A percentile compares a stretch with the other conserved stretches of the same genome.
phyloP scores from a whole-genome alignment of 352 stramenopile genomes.

The Phytophthora brassicae region DNA sequence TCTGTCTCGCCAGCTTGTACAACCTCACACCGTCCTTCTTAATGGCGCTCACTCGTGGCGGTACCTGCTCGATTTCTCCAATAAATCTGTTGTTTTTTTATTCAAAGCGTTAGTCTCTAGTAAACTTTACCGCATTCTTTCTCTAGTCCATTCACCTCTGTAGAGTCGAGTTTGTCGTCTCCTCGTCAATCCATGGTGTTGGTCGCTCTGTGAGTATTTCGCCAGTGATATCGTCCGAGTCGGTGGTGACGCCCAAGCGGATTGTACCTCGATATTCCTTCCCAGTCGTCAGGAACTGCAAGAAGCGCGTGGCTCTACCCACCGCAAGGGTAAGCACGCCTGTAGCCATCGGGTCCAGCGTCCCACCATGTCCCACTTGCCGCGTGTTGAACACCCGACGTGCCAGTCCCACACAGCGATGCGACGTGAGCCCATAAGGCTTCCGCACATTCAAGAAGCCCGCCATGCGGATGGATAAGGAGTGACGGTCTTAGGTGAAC shows the following conservation, averaged over 20 bases:
- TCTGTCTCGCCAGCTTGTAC: constrained; percentile 71
- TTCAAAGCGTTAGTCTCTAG: constrained; percentile 6
- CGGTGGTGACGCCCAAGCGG: constrained; percentile 77
- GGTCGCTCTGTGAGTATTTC: constrained; percentile 48
- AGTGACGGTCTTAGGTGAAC: no score
- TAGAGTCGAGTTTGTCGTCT: constrained; percentile 35
- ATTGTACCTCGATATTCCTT: constrained; percentile 82
- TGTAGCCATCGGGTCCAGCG: constrained; percentile 88
- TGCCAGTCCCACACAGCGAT: constrained; percentile 70
- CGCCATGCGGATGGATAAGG: no score
- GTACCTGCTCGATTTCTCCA: constrained; percentile 73
- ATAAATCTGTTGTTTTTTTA: constrained; percentile 55
- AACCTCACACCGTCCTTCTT: constrained; percentile 77
- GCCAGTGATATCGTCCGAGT: constrained; percentile 83
- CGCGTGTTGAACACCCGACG: constrained; percentile 74
- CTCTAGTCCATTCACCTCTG: constrained; percentile 36
- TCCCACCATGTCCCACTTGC: constrained; percentile 80
- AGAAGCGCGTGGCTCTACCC: constrained; percentile 80
- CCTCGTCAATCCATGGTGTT: constrained; percentile 61
- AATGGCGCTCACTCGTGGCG: constrained; percentile 78
- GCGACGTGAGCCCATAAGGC: constrained; percentile 72
- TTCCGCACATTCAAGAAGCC: constrained; percentile 87
- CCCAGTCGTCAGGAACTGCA: constrained; percentile 65
- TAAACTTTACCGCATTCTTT: neutral
- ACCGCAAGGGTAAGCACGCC: constrained; percentile 83